Evolutionary conservation across 352 stramenopile species (phyloP).

Genomic region (Phytopythium mirpurense): DNA sequence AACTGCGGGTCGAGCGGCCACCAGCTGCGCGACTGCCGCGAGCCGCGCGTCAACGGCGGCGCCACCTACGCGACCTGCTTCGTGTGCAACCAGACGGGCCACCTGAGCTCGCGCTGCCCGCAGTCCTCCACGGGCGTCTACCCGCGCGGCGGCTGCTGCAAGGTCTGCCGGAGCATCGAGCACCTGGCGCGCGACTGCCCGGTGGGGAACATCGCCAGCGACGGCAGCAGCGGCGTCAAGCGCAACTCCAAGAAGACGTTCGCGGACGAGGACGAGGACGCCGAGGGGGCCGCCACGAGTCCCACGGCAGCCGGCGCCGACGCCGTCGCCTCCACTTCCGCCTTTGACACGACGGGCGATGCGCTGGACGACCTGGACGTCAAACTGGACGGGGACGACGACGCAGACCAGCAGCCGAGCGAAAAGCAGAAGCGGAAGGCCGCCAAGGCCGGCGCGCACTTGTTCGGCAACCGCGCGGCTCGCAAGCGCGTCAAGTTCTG

Average conservation of each 20-base stretch:
- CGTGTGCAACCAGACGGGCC: slow-evolving; percentile 80
- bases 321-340: slow-evolving; percentile 11
- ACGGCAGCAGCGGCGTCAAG: slow-evolving; percentile 45
- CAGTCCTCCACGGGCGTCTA: slow-evolving; percentile 87
- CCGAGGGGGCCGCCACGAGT: no score
- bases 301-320: no score
- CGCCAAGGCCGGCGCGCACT: slow-evolving; percentile 9
- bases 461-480: background rate
- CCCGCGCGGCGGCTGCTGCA: slow-evolving; percentile 86
- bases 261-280: slow-evolving; percentile 46
- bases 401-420: slow-evolving; percentile 11
- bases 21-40: slow-evolving; percentile 62
- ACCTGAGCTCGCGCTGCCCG: slow-evolving; percentile 83
- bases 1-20: slow-evolving; percentile 80
- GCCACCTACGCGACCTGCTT: slow-evolving; percentile 83
- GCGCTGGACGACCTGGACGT: slow-evolving; percentile 46
- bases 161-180: slow-evolving; percentile 77
- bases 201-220: slow-evolving; percentile 52
- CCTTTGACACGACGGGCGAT: slow-evolving; percentile 34
- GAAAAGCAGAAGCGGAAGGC: slow-evolving; percentile 11
- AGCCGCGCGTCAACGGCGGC: slow-evolving; percentile 55
- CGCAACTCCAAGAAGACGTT: slow-evolving; percentile 84
- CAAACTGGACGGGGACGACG: slow-evolving; percentile 17
- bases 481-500: slow-evolving; percentile 50
- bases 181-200: slow-evolving; percentile 86